Evolutionary conservation across 108 stramenopile genomes (phyloP), one percentile per base, ranked within the genome.

Genomic region (Pseudonitzschia pungens): DNA sequence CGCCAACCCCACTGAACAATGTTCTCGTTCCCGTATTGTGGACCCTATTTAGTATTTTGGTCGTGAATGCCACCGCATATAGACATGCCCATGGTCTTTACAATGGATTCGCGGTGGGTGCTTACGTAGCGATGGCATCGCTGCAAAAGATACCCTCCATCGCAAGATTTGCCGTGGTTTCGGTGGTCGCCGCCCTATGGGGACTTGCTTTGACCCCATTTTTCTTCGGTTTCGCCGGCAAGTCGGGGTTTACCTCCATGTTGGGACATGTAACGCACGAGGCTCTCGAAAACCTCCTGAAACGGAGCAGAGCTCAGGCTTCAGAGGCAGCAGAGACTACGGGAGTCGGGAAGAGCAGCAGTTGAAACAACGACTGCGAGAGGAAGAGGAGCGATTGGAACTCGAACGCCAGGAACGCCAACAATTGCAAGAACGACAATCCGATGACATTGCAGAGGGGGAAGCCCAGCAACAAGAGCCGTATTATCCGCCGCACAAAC

Each of bases 161-260:
- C 1, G 10, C 40, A 32, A 72, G 60, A 27, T 84, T 82, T 64
- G 72, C 57, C 21, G 20, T 65, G 5, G 78, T 82, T 7, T 79
- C 78, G 6, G 33, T 73, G 18, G 12, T 76, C 16, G 84, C 84
- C 21, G 73, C 81, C 20, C 33, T 54, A 0, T 82, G 81, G 84
- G 84, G 84, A 0, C 58, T 84, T 62, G 27, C 65, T 5, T 31
- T 84, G 45, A 84, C 81, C 11, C 84, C 84, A 2, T 76, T 84
- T 33, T 82, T 82, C 67, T 78, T 84, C 21, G 84, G 84, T 5
- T 84, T 84, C 63, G 66, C 84, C 28, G 84, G 84, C 6, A 84
- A 84, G 55, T 79, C 84, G 24, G 84, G 84, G 7, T 84, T 84
- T 58, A 82, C 84, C 26, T 53, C 84, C 33, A 82, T 79, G 81